Conservation (phyloP, 306 rosid species). For the Cucurbita maxima region DNA sequence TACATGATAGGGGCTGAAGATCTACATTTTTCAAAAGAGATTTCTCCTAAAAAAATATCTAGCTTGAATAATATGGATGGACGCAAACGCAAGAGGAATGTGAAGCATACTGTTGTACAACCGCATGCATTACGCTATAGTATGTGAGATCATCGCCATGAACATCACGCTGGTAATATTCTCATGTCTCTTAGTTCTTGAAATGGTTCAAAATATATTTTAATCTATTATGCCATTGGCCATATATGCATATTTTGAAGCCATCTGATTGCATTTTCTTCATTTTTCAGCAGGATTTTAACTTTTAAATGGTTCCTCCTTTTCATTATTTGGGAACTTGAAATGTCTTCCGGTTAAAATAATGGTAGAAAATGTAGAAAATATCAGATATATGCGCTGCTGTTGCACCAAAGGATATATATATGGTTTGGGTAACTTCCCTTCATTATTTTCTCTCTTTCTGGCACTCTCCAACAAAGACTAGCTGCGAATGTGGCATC, state of each 20-base stretch:
- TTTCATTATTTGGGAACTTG: constrained; percentile 1
- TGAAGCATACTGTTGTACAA: constrained; percentile 34
- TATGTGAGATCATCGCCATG: neutral
- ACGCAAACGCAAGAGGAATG: constrained; percentile 44
- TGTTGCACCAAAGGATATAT: neutral
- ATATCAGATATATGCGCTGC: neutral
- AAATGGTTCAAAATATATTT: neutral
- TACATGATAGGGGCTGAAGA: constrained; percentile 91
- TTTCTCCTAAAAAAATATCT: constrained; percentile 20
- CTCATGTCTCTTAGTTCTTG: neutral
- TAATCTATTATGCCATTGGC: neutral
- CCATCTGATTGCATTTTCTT: neutral
- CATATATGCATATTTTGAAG: neutral
- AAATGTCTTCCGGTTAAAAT: neutral
- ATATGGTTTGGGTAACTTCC: neutral
- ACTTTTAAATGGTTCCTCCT: neutral
- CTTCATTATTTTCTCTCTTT: neutral
- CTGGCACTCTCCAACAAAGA: neutral
- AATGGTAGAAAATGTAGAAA: neutral
- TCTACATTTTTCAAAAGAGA: constrained; percentile 37
- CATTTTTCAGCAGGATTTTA: neutral
- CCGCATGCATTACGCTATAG: constrained; percentile 27
- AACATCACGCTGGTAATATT: neutral
- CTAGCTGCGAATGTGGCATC: neutral
- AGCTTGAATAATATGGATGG: constrained; percentile 18